These are phyloP conservation scores for Alternaria ethzedia DNA, from an alignment of 2,329 filamentous ascomycete genomes.

Conservation along the genomic window DNA sequence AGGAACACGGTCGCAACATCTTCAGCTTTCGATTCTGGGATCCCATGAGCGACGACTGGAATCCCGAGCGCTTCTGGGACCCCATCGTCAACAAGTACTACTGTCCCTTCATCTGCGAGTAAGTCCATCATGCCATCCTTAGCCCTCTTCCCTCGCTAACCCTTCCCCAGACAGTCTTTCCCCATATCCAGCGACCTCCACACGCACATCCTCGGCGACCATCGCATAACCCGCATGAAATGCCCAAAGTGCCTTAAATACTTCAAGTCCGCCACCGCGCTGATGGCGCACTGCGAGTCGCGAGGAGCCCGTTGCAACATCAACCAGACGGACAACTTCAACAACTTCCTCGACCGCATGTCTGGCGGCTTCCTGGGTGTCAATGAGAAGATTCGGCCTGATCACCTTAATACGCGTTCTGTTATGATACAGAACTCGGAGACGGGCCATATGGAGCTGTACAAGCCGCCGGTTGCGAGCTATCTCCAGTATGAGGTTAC, in stretches of 20 bases:
- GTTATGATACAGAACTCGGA: conserved; percentile 26
- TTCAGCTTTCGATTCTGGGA: conserved; percentile 55
- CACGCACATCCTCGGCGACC: conserved; percentile 45
- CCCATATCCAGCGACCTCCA: conserved; percentile 37
- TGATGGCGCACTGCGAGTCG: conserved; percentile 52
- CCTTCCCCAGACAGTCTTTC: conserved; percentile 7
- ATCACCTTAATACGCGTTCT: conserved; percentile 34
- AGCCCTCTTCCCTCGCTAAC: neutral
- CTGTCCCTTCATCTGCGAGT: conserved; percentile 65
- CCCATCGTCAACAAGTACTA: conserved; percentile 54
- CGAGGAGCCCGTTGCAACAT: conserved; percentile 40
- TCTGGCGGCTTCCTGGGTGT: conserved; percentile 52
- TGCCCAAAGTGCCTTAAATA: conserved; percentile 52
- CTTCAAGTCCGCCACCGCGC: conserved; percentile 46
- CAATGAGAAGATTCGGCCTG: conserved; percentile 37
- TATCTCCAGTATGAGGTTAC: conserved; percentile 43
- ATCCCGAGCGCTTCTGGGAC: conserved; percentile 57
- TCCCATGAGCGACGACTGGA: conserved; percentile 58
- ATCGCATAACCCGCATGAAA: conserved; percentile 44
- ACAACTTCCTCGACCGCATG: conserved; percentile 46
- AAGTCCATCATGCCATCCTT: conserved; percentile 24
- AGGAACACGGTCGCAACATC: conserved; percentile 46
- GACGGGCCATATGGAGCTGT: conserved; percentile 30
- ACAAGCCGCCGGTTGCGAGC: conserved; percentile 31
- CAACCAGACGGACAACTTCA: conserved; percentile 45